Evolutionary conservation across 1,284 basidiomycete species (phyloP), one percentile per base, ranked within the genome.

Genomic region (Ceratobasidium sp.): DNA sequence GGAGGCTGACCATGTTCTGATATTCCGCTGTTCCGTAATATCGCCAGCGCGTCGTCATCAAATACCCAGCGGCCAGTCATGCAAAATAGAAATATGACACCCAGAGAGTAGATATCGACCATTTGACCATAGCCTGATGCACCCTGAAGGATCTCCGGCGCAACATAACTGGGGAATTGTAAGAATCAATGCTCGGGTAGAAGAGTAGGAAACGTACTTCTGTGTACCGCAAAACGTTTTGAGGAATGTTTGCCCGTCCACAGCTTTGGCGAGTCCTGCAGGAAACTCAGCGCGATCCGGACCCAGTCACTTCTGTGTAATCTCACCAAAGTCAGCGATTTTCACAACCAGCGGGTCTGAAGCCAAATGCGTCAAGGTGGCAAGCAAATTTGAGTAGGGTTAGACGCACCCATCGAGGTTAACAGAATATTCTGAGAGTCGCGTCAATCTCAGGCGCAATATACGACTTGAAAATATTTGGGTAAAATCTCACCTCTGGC

Each of bases 201-300:
- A 39, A 48, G 39, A 27, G 24, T n/a, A 34, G n/a, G 31, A 5
- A 0, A 56, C 71, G 16, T 27, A 73, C 71, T 73, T 73, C 51
- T 73, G 71, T 29, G 71, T 73, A 14, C 71, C 71, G 49, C 71
- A 73, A 48, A 73, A 73, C 14, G 71, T 73, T 22, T 73, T 73
- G 29, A 73, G 59, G 39, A 73, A 73, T 37, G 71, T 73, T 27
- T 48, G 71, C 1, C 59, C 71, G 24, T 73, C 71, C 43, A 73
- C 71, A 39, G 71, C 71, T 62, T 73, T 73, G 41, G 71, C 71
- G 37, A 73, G 71, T 11, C 71, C 71, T 73, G n/a, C 29, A 34
- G 24, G 9, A 54, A 24, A 19, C 22, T 73, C 16, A 73, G 59
- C 13, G 27, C 9, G 5, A 51, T 27, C 6, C 16, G 41, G n/a